phyloP scores from a whole-genome alignment of 108 stramenopile species.

The Mediolabrus comicus region DNA sequence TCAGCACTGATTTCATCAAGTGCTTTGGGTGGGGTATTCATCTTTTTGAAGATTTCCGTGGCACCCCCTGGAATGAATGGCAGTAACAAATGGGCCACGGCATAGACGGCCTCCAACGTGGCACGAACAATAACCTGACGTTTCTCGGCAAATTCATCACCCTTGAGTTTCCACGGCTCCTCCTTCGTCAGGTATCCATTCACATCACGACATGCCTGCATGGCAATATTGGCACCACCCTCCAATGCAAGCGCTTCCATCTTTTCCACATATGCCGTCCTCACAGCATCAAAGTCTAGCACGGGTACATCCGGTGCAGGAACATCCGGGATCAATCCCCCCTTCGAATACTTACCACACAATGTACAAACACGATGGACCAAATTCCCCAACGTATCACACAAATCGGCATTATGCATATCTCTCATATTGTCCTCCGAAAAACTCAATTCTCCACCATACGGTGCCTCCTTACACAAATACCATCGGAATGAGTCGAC shows the following conservation, averaged over 20 bases:
- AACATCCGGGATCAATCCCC: conserved; percentile 79
- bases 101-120: conserved; percentile 92
- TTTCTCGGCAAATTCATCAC: conserved; percentile 75
- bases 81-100: conserved; percentile 86
- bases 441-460: conserved; percentile 93
- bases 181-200: conserved; percentile 93
- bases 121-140: conserved; percentile 86
- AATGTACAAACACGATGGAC: conserved; percentile 95
- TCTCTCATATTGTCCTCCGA: conserved; percentile 77
- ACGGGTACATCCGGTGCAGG: conserved; percentile 40
- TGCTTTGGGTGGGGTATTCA: conserved; percentile 71
- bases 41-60: conserved; percentile 83
- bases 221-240: conserved; percentile 72
- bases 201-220: conserved; percentile 82
- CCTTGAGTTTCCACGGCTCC: conserved; percentile 97
- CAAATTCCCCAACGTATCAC: conserved; percentile 95
- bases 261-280: conserved; percentile 58
- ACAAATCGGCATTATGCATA: conserved; percentile 96
- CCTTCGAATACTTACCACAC: conserved; percentile 81
- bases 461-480: conserved; percentile 89
- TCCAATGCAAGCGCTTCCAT: conserved; percentile 83
- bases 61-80: conserved; percentile 91
- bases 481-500: conserved; percentile 96
- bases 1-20: conserved; percentile 54
- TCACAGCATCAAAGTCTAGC: conserved; percentile 65